phyloP scores from a whole-genome alignment of 2,329 filamentous ascomycete genomes.

The Curvularia sp. region DNA sequence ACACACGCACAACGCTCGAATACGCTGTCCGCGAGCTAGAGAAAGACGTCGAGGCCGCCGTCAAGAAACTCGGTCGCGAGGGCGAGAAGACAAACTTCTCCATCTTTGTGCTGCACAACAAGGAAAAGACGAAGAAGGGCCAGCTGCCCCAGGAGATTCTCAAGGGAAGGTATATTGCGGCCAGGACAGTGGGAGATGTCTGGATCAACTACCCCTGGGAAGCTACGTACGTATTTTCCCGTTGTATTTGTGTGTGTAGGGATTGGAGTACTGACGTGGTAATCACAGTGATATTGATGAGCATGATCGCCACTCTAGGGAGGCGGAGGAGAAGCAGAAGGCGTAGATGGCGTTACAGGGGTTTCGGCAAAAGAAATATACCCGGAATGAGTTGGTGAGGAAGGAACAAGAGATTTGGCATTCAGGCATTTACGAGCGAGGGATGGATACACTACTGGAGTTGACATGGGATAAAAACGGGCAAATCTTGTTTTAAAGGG shows the following conservation, averaged over 20 bases:
- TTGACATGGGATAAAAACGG: constrained; percentile 4
- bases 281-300: constrained; percentile 78
- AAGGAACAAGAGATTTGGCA: background rate
- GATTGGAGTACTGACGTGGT: too few relatives aligned
- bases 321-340: constrained; percentile 36
- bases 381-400: background rate
- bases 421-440: constrained; percentile 10
- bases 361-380: constrained; percentile 1
- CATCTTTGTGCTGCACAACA: constrained; percentile 98
- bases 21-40: constrained; percentile 91
- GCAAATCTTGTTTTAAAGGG: background rate
- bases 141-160: constrained; percentile 79
- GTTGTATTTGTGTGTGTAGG: too few relatives aligned
- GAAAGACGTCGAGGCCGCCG: constrained; percentile 88
- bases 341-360: too few relatives aligned
- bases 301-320: constrained; percentile 75
- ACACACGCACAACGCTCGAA: constrained; percentile 91
- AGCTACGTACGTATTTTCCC: constrained; percentile 65
- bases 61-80: constrained; percentile 72
- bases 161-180: constrained; percentile 78
- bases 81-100: constrained; percentile 83
- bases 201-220: constrained; percentile 99
- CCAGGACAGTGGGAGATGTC: constrained; percentile 86
- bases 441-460: constrained; percentile 5
- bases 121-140: constrained; percentile 97